phyloP scores from a whole-genome alignment of 192 early-diverging fungal genomes.

The Allomyces javanicus region DNA sequence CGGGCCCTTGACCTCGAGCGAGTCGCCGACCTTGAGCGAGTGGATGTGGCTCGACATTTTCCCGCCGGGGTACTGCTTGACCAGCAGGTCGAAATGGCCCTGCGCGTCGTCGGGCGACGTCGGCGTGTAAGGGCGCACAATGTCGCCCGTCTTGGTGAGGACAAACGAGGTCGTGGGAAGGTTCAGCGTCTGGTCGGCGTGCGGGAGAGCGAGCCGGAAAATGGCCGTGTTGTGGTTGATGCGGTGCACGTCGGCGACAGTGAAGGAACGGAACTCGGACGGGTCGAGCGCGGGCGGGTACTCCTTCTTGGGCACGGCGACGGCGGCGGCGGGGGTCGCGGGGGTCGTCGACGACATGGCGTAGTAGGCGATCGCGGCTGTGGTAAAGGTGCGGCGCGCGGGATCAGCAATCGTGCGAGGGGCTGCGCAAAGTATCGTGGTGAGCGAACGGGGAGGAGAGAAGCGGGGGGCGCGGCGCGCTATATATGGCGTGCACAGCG shows the following conservation, averaged over 20 bases:
- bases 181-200: constrained; percentile 38
- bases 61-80: constrained; percentile 56
- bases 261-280: constrained; percentile 31
- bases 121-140: constrained; percentile 73
- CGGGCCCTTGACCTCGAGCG: constrained; percentile 66
- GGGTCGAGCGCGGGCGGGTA: constrained; percentile 16
- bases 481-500: not conserved
- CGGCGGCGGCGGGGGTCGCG: constrained; percentile 6
- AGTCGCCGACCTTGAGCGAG: constrained; percentile 44
- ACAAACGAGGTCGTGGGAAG: constrained; percentile 58
- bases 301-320: constrained; percentile 2
- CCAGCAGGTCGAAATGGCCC: constrained; percentile 56
- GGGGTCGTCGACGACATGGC: not conserved
- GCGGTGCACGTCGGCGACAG: constrained; percentile 19
- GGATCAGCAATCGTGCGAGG: not conserved
- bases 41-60: constrained; percentile 35
- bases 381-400: not conserved
- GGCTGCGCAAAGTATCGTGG: not conserved
- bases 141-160: constrained; percentile 41
- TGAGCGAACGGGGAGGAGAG: not conserved
- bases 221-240: constrained; percentile 52
- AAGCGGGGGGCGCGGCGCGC: not conserved
- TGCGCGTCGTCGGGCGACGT: constrained; percentile 24
- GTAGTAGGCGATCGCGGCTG: not conserved
- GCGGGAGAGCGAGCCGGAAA: constrained; percentile 49